Base-by-base conservation (phyloP, 1,139 yeast species). In the Groenewaldozyma sp. region DNA sequence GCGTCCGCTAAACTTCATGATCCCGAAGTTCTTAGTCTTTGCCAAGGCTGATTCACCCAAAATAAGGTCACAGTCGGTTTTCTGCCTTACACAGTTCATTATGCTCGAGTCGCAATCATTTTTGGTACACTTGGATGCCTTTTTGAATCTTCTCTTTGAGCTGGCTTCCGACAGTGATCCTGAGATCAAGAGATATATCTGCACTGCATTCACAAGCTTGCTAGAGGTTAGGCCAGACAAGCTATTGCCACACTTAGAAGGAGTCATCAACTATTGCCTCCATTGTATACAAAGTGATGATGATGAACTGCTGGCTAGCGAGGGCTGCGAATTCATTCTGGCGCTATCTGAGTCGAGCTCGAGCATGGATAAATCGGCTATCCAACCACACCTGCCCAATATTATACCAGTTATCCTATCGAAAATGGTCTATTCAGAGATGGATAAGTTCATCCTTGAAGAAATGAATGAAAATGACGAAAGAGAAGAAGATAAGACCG, bases 291-390 rank as follows among this genome's bases (percentile, higher is more conserved):
- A 74, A 45, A 77, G 73, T 48, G 10, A 14, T 16, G 63, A 65
- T 7, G 76, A 78, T 47, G 93, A 82, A 47, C 78, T 71, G 41
- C 93, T 87, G 31, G 82, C 95, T 0, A 67, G 87, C 37, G 95
- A 87, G 58, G 97, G 95, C 2, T 86, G 95, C 61, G 98, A 91
- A 62, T 87, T 91, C 53, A 66, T 93, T 47, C 70, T 91, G 39
- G 78, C 83, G 1, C 68, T 91, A 42, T 77, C 94, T 1, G 81
- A 86, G 10, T 64, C 76, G 13, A 56, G 73, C 2, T 64, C 76
- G 13, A 56, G 73, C 2, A 70, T 83, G 43, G 56, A 54, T 31
- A 50, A 52, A 10, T 47, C 56, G 17, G 48, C 49, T 11, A 47
- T 55, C 27, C 48, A 54, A 31, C 78, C 82, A 1, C 75, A 74